Evolutionary conservation across 306 rosid species (phyloP), one percentile per base, ranked within the genome.

Genomic region (Hylodesmum podocarpum): DNA sequence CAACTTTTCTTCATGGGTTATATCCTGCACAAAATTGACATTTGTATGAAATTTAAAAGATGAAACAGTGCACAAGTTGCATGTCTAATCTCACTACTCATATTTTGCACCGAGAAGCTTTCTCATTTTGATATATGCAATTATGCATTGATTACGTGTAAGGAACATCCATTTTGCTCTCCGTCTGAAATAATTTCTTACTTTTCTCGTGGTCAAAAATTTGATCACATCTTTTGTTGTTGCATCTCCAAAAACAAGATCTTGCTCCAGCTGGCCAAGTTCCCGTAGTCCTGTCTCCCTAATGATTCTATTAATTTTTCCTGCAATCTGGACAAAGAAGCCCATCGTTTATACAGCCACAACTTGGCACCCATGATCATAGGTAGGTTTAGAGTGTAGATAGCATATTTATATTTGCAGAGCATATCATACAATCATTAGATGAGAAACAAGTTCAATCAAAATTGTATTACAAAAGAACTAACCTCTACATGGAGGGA

Each of bases 401-500:
- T 55, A 80, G 47, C 47, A 55, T 18, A 58, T 14, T 6, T 76
- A 41, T 34, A 54, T 78, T 36, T 62, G 79, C 22, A 57, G 31
- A 72, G 46, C 66, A 75, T 58, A 79, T 55, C 71, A 72, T 37
- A 25, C 39, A 27, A 72, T 69, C 36, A 76, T 49, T 10, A 59
- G 16, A 46, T 28, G 63, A 25, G 5, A 12, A 14, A 15, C 43
- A 22, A 31, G 68, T 57, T 49, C 55, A 49, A 5, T 21, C 33
- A 41, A 8, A 46, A 51, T 75, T 39, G 22, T 55, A 79, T 76
- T 19, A 82, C 16, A 16, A 71, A 78, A 61, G 72, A 58, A 81
- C 98, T 64, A 82, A 95, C 99, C 96, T 95, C 97, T 61, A 95
- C 90, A 66, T 95, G 99, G 75, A 95, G 92, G 65, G 99, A 92